phyloP scores from a whole-genome alignment of 1,139 yeast genomes.

The Debaryomyces coudertii region DNA sequence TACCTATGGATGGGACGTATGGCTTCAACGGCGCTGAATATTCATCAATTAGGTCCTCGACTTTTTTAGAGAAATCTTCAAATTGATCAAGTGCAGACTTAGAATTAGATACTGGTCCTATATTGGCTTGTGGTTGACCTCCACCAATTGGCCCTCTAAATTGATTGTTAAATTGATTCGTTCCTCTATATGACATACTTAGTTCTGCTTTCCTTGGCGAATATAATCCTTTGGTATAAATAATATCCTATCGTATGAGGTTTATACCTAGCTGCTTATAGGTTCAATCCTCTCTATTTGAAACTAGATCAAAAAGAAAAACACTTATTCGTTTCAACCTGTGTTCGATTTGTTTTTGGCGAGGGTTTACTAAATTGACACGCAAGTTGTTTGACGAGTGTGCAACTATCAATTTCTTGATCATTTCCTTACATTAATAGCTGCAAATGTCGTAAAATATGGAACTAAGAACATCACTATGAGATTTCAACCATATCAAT shows the following conservation, averaged over 20 bases:
- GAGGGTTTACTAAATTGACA: slow-evolving; percentile 9
- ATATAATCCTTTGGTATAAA: neutral
- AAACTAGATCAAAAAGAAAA: slow-evolving; percentile 3
- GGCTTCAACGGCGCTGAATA: slow-evolving; percentile 61
- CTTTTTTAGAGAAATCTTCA: slow-evolving; percentile 47
- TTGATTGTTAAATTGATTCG: slow-evolving; percentile 37
- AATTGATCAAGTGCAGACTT: slow-evolving; percentile 41
- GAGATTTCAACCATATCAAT: neutral
- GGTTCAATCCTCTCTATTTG: slow-evolving; percentile 2
- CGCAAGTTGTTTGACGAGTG: slow-evolving; percentile 7
- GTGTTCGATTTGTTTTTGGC: slow-evolving; percentile 4
- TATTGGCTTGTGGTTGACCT: slow-evolving; percentile 21
- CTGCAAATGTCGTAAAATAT: neutral
- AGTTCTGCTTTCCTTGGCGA: neutral
- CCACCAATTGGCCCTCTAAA: slow-evolving; percentile 24
- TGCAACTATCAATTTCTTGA: neutral
- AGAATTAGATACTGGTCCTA: slow-evolving; percentile 30
- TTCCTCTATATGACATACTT: slow-evolving; percentile 39
- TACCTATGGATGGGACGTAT: slow-evolving; percentile 81
- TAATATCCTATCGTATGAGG: neutral
- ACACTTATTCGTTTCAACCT: neutral
- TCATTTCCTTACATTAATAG: neutral
- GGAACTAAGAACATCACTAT: neutral
- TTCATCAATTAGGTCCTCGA: slow-evolving; percentile 52
- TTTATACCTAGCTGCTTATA: neutral